Base-by-base conservation (phyloP, 495 filamentous ascomycete genomes). In the Penicillium arizonense region DNA sequence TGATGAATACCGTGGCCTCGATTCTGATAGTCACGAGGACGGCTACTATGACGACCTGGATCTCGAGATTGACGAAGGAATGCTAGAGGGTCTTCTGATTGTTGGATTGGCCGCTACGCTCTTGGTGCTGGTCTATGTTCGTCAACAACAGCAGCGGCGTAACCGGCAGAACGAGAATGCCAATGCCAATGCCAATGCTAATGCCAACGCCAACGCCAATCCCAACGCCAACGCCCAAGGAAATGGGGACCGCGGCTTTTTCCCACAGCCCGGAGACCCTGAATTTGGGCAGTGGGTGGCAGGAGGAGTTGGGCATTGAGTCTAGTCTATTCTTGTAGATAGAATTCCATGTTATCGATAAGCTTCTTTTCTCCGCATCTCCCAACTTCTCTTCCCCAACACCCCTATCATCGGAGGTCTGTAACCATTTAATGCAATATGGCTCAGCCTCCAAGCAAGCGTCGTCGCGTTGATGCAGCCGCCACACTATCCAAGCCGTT, bases 1-100 rank as follows among this genome's bases (percentile, higher is more conserved):
- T 38, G 82, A 84, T 34, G 80, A 83, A 26, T 74, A 73, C 21
- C 68, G 68, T 20, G 81, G 82, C 34, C 78, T 85, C 30, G 78
- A 72, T 13, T 54, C 67, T 28, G 78, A 74, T 56, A 75, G 78
- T 30, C 71, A 76, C 34, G 76, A 78, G 6, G 84, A 90, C 59
- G 87, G 83, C 10, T 77, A 87, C 44, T 84, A 86, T 52, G 89
- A 90, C 47, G 75, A 77, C 7, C 53, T 78, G 20, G 83, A 86
- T 16, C 59, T 76, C 26, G 78, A 82, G 6, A 77, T 91, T 51
- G 87, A 91, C 52, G 88, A 88, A 24, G 84, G 85, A 5, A 73
- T 95, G 5, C 55, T 97, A 10, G 94, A 99, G 69, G 93, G 87
- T 32, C 61, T 96, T 11, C 77, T 96, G 20, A 96, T 99, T 52